Evolutionary conservation across 305 asterid species (phyloP).

Genomic region (Plantago coronopus): DNA sequence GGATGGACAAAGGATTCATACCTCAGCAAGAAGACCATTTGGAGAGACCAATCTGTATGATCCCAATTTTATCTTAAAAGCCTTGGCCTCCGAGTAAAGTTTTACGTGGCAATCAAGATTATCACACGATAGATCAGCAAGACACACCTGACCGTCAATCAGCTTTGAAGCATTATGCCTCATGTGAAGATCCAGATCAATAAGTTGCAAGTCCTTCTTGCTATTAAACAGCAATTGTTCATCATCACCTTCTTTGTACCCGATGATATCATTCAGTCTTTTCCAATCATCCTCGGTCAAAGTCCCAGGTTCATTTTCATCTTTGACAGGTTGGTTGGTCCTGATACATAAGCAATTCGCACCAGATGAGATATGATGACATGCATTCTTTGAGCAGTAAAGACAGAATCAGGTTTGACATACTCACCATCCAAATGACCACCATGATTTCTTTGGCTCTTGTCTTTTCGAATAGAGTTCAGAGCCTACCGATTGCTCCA

Average conservation of each 20-base stretch:
- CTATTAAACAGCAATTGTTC: slow-evolving; percentile 44
- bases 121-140: slow-evolving; percentile 93
- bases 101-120: slow-evolving; percentile 75
- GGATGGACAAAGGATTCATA: slow-evolving; percentile 24
- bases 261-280: slow-evolving; percentile 81
- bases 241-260: slow-evolving; percentile 71
- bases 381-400: slow-evolving; percentile 18
- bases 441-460: slow-evolving; percentile 76
- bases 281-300: slow-evolving; percentile 91
- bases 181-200: slow-evolving; percentile 83
- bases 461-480: slow-evolving; percentile 51
- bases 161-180: slow-evolving; percentile 94
- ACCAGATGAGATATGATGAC: slow-evolving; percentile 22
- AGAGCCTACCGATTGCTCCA: slow-evolving; percentile 66
- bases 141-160: slow-evolving; percentile 58
- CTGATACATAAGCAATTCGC: slow-evolving; percentile 39
- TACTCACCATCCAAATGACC: slow-evolving; percentile 88
- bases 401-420: slow-evolving; percentile 18
- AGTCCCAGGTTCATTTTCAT: slow-evolving; percentile 68
- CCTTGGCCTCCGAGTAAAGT: slow-evolving; percentile 74
- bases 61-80: slow-evolving; percentile 75
- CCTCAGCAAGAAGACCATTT: slow-evolving; percentile 95
- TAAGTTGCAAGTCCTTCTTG: slow-evolving; percentile 51
- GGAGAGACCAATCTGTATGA: slow-evolving; percentile 87
- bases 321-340: slow-evolving; percentile 60